phyloP scores from a whole-genome alignment of 805 yeast genomes.

The Cyberlindnera samutprakarnensis region DNA sequence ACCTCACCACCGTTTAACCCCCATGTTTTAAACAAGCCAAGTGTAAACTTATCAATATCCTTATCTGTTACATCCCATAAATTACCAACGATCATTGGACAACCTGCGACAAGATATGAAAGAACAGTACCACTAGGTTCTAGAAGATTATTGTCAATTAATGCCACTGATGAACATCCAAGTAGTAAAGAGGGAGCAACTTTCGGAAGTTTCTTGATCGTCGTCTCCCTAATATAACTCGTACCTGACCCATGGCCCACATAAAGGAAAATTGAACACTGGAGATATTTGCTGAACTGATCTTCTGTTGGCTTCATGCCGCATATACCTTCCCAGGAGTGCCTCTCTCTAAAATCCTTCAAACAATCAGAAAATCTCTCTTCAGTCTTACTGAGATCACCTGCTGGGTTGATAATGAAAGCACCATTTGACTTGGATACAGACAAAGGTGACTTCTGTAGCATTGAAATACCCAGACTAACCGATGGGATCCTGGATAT shows the following conservation, averaged over 20 bases:
- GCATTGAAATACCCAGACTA: conserved; percentile 31
- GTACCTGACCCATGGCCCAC: conserved; percentile 98
- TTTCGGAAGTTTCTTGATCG: conserved; percentile 34
- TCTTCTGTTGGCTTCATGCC: conserved; percentile 54
- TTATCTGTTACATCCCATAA: conserved; percentile 97
- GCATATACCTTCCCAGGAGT: conserved; percentile 45
- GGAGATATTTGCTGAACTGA: conserved; percentile 37
- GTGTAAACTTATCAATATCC: conserved; percentile 78
- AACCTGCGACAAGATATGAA: conserved; percentile 72
- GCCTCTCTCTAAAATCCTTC: conserved; percentile 16
- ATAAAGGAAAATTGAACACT: conserved; percentile 54
- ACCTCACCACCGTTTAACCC: conserved; percentile 35
- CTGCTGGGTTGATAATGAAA: conserved; percentile 75
- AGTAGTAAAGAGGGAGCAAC: conserved; percentile 61
- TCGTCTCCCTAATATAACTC: conserved; percentile 55
- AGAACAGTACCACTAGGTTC: conserved; percentile 73
- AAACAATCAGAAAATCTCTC: conserved; percentile 42
- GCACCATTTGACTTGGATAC: conserved; percentile 32
- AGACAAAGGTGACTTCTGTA: conserved; percentile 21
- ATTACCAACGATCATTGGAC: conserved; percentile 77
- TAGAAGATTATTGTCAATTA: conserved; percentile 48
- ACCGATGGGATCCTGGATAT: conserved; percentile 74
- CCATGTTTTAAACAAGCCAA: conserved; percentile 54
- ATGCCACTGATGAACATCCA: conserved; percentile 86
- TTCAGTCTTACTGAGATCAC: conserved; percentile 68